Percentiles rank a stretch among this genome's conserved stretches.
Conservation (phyloP, 345 rosid genomes). For the Murraya paniculata region DNA sequence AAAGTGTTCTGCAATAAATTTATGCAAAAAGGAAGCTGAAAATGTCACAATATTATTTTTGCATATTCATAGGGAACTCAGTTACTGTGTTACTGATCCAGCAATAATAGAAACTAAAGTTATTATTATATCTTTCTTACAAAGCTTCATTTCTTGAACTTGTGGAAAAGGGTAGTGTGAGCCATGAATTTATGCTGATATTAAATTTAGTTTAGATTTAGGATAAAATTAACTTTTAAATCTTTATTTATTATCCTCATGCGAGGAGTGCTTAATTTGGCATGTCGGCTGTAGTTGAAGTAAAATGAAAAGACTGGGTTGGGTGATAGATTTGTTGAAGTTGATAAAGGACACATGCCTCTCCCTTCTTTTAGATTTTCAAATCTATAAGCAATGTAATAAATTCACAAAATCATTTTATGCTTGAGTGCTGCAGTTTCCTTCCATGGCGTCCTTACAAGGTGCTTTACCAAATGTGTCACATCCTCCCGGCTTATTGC, state of each 20-base stretch:
- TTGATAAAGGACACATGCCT: not conserved
- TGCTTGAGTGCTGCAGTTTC: constrained; percentile 53
- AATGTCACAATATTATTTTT: not conserved
- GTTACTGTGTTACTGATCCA: not conserved
- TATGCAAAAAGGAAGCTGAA: not conserved
- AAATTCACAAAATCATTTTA: not conserved
- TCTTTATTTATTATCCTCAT: not conserved
- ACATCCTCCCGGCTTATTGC: constrained; percentile 43
- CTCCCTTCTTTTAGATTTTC: not conserved
- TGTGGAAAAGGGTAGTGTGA: not conserved
- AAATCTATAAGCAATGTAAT: not conserved
- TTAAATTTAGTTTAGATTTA: not conserved
- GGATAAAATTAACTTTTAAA: not conserved
- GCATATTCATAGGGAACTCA: not conserved
- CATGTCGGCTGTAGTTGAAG: not conserved
- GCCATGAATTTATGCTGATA: not conserved
- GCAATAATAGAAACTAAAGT: not conserved
- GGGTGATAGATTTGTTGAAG: not conserved
- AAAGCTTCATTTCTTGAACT: not conserved
- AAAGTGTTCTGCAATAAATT: not conserved
- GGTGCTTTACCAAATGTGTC: constrained; percentile 56
- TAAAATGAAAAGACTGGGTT: constrained; percentile 5
- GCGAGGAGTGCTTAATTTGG: not conserved
- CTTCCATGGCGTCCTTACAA: constrained; percentile 69
- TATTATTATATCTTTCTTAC: not conserved